A percentile compares a stretch with the other conserved stretches of the same genome.
Evolutionary conservation across 306 rosid species (phyloP).

Genomic region (Prinsepia uniflora): DNA sequence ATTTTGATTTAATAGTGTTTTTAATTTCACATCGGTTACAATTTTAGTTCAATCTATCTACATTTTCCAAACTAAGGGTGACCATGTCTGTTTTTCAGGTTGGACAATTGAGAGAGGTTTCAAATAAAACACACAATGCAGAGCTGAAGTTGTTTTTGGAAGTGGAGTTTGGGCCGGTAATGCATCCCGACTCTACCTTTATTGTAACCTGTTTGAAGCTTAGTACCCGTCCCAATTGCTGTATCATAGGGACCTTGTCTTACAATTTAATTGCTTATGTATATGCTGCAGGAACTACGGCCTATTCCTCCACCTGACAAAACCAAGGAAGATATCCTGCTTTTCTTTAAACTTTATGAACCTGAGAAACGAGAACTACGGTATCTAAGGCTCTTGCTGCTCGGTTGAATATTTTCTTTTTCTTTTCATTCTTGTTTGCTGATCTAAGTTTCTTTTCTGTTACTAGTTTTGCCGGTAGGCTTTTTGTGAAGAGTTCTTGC

Average conservation of each 20-base stretch:
- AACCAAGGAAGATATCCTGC: slow-evolving; percentile 69
- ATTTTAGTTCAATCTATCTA: not conserved
- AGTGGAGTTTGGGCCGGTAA: slow-evolving; percentile 72
- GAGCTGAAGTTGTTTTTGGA: slow-evolving; percentile 84
- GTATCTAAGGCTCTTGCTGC: slow-evolving; percentile 36
- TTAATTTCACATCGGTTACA: not conserved
- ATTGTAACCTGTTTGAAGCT: slow-evolving; percentile 17
- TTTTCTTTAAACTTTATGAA: slow-evolving; percentile 81
- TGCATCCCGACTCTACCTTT: not conserved
- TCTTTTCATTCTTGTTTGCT: slow-evolving; percentile 2
- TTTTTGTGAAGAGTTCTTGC: slow-evolving; percentile 53
- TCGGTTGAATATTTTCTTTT: slow-evolving; percentile 1
- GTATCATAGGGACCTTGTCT: not conserved
- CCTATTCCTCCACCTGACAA: slow-evolving; percentile 67
- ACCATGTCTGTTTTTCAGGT: slow-evolving; percentile 45
- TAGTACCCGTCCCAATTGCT: not conserved
- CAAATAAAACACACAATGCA: slow-evolving; percentile 60
- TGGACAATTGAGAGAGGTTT: slow-evolving; percentile 74
- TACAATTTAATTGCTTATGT: slow-evolving; percentile 4
- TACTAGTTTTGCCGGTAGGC: slow-evolving; percentile 75
- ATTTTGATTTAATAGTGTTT: not conserved
- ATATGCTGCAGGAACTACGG: slow-evolving; percentile 51
- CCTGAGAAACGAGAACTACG: slow-evolving; percentile 68
- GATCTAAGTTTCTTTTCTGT: slow-evolving; percentile 3
- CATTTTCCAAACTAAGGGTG: slow-evolving; percentile 3